Conservation (phyloP, 371 early-diverging fungal genomes). For the Paraphysoderma sedebokerense region DNA sequence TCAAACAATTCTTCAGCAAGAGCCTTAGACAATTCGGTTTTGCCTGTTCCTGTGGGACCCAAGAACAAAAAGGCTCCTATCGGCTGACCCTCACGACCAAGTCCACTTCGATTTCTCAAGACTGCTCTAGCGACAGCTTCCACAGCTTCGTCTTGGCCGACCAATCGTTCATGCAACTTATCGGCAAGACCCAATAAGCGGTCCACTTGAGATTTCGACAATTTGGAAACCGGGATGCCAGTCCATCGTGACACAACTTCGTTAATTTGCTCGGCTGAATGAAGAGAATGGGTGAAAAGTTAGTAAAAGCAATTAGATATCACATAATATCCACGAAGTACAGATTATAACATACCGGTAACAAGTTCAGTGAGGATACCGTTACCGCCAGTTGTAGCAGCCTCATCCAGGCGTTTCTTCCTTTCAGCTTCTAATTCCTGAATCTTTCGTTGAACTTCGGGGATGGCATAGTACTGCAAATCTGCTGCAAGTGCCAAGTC, state of each 20-base stretch:
- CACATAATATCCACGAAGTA: no score
- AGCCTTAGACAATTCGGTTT: constrained; percentile 69
- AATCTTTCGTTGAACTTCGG: constrained; percentile 39
- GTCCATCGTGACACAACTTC: constrained; percentile 62
- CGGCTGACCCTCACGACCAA: constrained; percentile 39
- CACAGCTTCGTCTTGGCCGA: constrained; percentile 65
- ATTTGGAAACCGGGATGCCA: constrained; percentile 56
- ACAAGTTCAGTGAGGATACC: constrained; percentile 29
- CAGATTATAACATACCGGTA: not conserved
- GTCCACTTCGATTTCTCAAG: constrained; percentile 49
- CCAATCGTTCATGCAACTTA: constrained; percentile 40
- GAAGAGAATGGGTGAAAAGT: constrained; percentile 14
- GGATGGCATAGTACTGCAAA: constrained; percentile 49
- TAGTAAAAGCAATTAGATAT: no score
- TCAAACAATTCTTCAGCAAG: constrained; percentile 60
- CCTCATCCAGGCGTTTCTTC: constrained; percentile 9
- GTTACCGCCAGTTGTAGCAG: constrained; percentile 12
- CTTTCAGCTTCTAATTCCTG: constrained; percentile 24
- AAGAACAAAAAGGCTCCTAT: constrained; percentile 70
- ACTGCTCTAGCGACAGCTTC: constrained; percentile 52
- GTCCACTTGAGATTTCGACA: constrained; percentile 49
- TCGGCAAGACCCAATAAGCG: constrained; percentile 41
- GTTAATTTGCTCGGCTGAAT: constrained; percentile 43
- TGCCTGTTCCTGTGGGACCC: constrained; percentile 74
- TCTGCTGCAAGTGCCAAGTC: constrained; percentile 49